These are phyloP conservation scores for Mycena pura DNA, from an alignment of 768 basidiomycete genomes.

Conservation along the genomic window DNA sequence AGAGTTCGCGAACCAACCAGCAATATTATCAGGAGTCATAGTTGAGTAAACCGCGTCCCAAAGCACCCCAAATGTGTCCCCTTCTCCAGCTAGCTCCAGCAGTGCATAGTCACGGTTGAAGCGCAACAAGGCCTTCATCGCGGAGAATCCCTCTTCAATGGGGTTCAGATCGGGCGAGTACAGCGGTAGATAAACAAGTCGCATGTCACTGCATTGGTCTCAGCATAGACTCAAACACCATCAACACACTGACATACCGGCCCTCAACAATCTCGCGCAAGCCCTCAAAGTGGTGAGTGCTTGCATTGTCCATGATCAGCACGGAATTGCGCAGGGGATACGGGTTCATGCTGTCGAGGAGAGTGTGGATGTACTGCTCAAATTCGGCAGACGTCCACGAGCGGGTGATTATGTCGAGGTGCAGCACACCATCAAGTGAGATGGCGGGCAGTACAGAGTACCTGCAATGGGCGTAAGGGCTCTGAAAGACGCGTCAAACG, in stretches of 20 bases:
- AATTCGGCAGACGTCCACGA: constrained; percentile 34
- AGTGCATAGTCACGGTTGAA: constrained; percentile 15
- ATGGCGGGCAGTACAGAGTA: constrained; percentile 42
- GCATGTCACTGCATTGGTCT: constrained; percentile 19
- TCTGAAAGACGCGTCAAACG: too few relatives aligned
- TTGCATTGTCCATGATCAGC: too few relatives aligned
- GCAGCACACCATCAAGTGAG: constrained; percentile 38
- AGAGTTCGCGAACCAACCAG: too few relatives aligned
- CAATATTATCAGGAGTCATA: constrained; percentile 27
- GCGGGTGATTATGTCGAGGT: constrained; percentile 34
- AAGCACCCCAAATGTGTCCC: constrained; percentile 20
- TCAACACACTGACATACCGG: constrained; percentile 8
- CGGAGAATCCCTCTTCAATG: constrained; percentile 39
- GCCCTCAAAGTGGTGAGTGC: constrained; percentile 35
- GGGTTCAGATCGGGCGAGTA: constrained; percentile 43
- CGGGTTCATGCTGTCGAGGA: constrained; percentile 39
- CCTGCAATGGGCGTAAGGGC: constrained; percentile 26
- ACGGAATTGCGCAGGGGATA: constrained; percentile 39
- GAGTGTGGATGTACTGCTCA: constrained; percentile 22
- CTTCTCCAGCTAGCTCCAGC: constrained; percentile 19
- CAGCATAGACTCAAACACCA: neutral
- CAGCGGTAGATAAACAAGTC: constrained; percentile 36
- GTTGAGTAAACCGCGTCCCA: constrained; percentile 28
- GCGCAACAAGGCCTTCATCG: constrained; percentile 33
- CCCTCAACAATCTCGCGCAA: constrained; percentile 30